Conservation (phyloP, 768 basidiomycete genomes). For the Trametes cinnabarina region DNA sequence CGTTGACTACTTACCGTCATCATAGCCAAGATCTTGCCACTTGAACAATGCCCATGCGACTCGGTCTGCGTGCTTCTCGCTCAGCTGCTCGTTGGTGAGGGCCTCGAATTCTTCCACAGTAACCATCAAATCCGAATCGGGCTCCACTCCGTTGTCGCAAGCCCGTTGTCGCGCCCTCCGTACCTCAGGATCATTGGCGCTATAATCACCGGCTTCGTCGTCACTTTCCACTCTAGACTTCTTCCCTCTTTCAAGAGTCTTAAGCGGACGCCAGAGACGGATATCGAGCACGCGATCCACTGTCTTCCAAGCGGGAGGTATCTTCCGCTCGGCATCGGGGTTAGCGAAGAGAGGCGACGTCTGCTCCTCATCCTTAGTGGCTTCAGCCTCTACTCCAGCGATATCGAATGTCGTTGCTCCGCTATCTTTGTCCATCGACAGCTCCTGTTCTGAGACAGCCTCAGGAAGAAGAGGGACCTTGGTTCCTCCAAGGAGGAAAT, state of each 20-base stretch:
- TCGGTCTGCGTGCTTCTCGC: constrained; percentile 49
- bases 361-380: constrained; percentile 17
- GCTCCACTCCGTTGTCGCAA: constrained; percentile 63
- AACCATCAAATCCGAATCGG: constrained; percentile 50
- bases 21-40: constrained; percentile 92
- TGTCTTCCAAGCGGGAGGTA: constrained; percentile 82
- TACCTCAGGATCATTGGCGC: constrained; percentile 32
- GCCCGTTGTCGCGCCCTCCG: constrained; percentile 36
- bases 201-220: constrained; percentile 30
- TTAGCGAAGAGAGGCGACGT: constrained; percentile 39
- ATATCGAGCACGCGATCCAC: constrained; percentile 91
- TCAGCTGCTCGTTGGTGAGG: constrained; percentile 40
- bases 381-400: constrained; percentile 26
- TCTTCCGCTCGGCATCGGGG: constrained; percentile 68
- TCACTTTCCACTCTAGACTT: constrained; percentile 29
- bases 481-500: constrained; percentile 71
- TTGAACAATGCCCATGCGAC: constrained; percentile 87
- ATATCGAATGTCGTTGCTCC: constrained; percentile 40
- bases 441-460: constrained; percentile 35
- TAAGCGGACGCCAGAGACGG: constrained; percentile 54
- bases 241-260: constrained; percentile 18
- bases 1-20: constrained; percentile 62
- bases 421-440: constrained; percentile 31
- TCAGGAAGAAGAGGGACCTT: constrained; percentile 63
- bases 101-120: constrained; percentile 64